phyloP scores from a whole-genome alignment of 2,329 filamentous ascomycete genomes.

The Diaporthe velutina region DNA sequence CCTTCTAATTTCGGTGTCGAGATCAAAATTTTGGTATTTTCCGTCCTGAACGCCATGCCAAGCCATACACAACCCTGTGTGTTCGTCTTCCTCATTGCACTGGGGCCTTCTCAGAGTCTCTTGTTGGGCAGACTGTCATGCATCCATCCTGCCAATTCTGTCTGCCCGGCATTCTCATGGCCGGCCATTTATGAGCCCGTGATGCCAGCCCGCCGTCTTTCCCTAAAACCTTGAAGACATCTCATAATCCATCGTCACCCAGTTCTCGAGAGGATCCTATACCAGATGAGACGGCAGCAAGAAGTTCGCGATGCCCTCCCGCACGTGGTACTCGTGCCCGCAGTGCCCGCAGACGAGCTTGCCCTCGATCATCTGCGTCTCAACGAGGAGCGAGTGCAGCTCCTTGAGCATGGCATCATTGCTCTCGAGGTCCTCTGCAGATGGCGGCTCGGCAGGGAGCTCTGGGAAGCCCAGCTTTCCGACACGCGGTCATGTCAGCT shows the following conservation, averaged over 20 bases:
- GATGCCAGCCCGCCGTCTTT: not conserved
- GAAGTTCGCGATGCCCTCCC: slow-evolving; percentile 98
- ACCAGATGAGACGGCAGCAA: slow-evolving; percentile 93
- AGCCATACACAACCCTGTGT: not conserved
- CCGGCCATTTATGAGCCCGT: not conserved
- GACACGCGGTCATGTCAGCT: slow-evolving; percentile 6
- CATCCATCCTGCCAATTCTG: not conserved
- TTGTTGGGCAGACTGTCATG: not conserved
- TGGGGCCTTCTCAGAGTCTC: too few relatives aligned
- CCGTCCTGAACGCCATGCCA: slow-evolving; percentile 36
- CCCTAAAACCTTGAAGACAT: too few relatives aligned
- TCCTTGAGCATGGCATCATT: slow-evolving; percentile 81
- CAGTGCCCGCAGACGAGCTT: slow-evolving; percentile 92
- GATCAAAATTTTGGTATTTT: slow-evolving; percentile 20
- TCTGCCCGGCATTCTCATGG: not conserved
- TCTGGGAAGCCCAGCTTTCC: slow-evolving; percentile 81
- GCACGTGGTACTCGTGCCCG: slow-evolving; percentile 92
- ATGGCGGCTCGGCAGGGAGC: slow-evolving; percentile 75
- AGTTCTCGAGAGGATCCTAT: slow-evolving; percentile 47
- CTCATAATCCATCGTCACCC: not conserved
- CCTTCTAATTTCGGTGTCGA: not conserved
- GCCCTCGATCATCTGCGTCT: slow-evolving; percentile 91
- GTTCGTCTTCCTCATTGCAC: not conserved
- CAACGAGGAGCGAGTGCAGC: slow-evolving; percentile 84
- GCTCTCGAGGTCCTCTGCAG: slow-evolving; percentile 70